These are phyloP conservation scores for Sphaceloma murrayae DNA, from an alignment of 2,329 filamentous ascomycete genomes.

Conservation along the genomic window DNA sequence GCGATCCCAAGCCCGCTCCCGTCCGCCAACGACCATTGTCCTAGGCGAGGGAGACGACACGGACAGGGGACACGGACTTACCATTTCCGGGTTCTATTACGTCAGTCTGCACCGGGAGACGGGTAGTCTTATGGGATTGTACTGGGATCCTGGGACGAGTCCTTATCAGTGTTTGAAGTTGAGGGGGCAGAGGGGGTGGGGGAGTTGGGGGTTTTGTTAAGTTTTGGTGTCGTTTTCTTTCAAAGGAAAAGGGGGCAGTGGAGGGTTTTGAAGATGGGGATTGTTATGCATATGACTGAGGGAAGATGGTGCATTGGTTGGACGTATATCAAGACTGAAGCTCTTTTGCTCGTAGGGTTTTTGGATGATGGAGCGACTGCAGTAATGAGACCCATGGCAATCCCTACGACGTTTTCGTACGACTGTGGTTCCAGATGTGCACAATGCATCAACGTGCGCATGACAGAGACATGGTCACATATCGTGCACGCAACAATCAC, in stretches of 20 bases:
- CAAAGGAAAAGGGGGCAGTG: not conserved
- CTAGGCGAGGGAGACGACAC: conserved; percentile 21
- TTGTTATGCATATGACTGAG: not conserved
- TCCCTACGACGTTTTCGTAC: too few species aligned
- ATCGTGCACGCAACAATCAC: too few species aligned
- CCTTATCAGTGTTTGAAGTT: conserved; percentile 45
- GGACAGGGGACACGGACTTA: conserved; percentile 38
- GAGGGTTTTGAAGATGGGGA: not conserved
- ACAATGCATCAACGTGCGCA: not conserved
- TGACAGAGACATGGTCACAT: not conserved
- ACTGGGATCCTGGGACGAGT: conserved; percentile 46
- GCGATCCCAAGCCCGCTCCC: conserved; percentile 10
- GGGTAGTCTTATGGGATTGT: conserved; percentile 42
- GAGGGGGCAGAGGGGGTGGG: conserved; percentile 30
- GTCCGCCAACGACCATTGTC: conserved; percentile 13
- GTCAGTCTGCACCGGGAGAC: conserved; percentile 39
- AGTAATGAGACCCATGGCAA: too few species aligned
- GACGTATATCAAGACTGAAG: too few species aligned
- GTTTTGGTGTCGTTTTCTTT: not conserved
- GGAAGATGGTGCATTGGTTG: not conserved
- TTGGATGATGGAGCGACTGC: too few species aligned
- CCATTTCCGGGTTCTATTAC: conserved; percentile 48
- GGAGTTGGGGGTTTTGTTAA: conserved; percentile 33
- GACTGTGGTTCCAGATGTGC: too few species aligned
- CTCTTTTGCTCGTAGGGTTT: too few species aligned